Conservation (phyloP, 2,329 filamentous ascomycete genomes). For the Geosmithia flava region DNA sequence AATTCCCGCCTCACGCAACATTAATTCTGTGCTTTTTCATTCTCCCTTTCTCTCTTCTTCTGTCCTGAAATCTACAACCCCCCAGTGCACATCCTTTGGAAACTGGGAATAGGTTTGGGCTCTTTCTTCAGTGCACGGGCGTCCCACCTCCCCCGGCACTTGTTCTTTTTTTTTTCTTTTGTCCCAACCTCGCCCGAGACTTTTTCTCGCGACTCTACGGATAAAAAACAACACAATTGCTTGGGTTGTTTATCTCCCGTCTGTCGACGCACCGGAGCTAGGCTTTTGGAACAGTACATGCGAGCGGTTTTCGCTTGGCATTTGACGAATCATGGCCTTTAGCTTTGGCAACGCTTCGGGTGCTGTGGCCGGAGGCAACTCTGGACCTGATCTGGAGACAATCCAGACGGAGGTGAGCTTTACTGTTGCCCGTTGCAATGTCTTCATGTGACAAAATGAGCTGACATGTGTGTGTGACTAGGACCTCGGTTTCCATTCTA, state of each 20-base stretch:
- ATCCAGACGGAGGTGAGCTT: constrained; percentile 66
- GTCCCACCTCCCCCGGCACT: neutral
- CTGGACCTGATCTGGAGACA: constrained; percentile 58
- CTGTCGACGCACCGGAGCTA: neutral
- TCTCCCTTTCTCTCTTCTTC: neutral
- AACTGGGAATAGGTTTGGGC: no score
- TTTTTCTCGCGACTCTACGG: neutral
- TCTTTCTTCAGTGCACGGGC: neutral
- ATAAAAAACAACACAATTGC: neutral
- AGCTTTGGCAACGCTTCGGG: constrained; percentile 39
- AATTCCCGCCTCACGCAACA: neutral
- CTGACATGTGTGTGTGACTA: constrained; percentile 9
- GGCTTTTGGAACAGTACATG: neutral
- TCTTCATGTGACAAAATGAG: neutral
- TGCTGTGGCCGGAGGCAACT: constrained; percentile 25
- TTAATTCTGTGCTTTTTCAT: neutral
- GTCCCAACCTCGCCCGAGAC: neutral
- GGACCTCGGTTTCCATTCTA: constrained; percentile 70
- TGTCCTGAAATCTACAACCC: neutral
- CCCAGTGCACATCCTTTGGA: neutral
- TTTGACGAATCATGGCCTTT: constrained; percentile 43
- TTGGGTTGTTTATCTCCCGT: neutral
- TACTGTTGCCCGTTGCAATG: neutral
- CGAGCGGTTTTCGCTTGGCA: neutral
- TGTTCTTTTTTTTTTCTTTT: neutral